A percentile compares a stretch with the other conserved stretches of the same genome.
phyloP scores from a whole-genome alignment of 257 asterid species.

The Penstemon barbatus region DNA sequence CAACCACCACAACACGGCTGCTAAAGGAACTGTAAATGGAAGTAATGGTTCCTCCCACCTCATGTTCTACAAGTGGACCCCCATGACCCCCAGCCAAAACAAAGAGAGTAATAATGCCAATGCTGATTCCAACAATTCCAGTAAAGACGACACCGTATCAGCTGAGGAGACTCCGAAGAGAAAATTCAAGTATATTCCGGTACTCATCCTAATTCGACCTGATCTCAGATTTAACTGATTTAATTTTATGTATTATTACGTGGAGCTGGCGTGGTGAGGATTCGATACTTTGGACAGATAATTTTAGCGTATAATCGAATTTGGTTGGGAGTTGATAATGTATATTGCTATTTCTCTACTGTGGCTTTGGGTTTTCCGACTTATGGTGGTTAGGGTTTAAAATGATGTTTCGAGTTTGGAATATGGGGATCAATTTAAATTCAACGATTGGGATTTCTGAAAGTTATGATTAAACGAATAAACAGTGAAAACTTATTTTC shows the following conservation, averaged over 20 bases:
- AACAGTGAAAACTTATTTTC: constrained; percentile 3
- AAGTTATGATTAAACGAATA: too few relatives aligned
- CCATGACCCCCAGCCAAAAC: constrained; percentile 49
- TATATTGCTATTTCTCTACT: background rate
- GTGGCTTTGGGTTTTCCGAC: background rate
- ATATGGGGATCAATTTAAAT: too few relatives aligned
- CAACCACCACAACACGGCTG: constrained; percentile 6
- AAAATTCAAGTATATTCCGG: constrained; percentile 92
- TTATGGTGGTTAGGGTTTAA: too few relatives aligned
- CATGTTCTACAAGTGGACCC: constrained; percentile 79
- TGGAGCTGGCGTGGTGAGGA: background rate
- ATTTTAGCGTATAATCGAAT: background rate
- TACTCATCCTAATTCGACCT: constrained; percentile 32
- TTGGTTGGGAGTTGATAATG: background rate
- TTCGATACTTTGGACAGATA: background rate
- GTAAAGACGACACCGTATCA: constrained; percentile 28
- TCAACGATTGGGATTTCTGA: too few relatives aligned
- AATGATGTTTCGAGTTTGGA: too few relatives aligned
- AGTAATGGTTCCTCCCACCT: constrained; percentile 50
- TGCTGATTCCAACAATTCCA: constrained; percentile 22
- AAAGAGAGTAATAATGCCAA: constrained; percentile 32
- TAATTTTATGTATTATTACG: background rate
- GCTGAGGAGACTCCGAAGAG: constrained; percentile 68
- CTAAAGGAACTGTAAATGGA: background rate
- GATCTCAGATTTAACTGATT: background rate